A percentile compares a stretch with the other conserved stretches of the same genome.
These are phyloP conservation scores for Paramecium pentaurelia DNA, from an alignment of 73 alveolate species.

Conservation along the genomic window DNA sequence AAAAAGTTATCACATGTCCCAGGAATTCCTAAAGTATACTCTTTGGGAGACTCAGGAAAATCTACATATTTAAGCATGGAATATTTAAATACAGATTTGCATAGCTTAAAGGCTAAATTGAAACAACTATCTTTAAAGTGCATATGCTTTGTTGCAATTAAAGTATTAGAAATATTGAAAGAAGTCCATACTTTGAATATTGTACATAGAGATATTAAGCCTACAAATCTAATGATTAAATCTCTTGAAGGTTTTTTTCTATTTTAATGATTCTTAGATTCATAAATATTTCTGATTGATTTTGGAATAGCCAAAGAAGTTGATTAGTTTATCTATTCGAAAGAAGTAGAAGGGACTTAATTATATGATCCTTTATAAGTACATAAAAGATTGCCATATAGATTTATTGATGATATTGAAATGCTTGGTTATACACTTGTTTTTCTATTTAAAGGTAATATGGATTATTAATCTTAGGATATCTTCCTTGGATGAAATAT, in stretches of 20 bases:
- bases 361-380: not conserved
- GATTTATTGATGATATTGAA: conserved; percentile 28
- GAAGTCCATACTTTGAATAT: not conserved
- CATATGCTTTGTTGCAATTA: not conserved
- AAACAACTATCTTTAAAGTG: not conserved
- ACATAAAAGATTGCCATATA: not conserved
- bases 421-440: conserved; percentile 14
- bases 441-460: not conserved
- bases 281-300: not conserved
- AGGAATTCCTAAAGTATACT: conserved; percentile 12
- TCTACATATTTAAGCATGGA: not conserved
- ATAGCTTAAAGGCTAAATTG: not conserved
- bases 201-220: conserved; percentile 24
- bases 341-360: not conserved
- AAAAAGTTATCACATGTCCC: not conserved
- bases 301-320: not conserved
- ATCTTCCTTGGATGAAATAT: conserved; percentile 6
- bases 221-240: conserved; percentile 22
- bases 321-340: not conserved
- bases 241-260: not conserved
- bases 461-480: not conserved
- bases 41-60: not conserved
- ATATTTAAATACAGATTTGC: not conserved
- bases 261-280: not conserved
- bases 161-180: not conserved